Percentiles rank a stretch among this genome's conserved stretches.
Evolutionary conservation across 106 monocot genomes (phyloP).

Genomic region (Dendrobium nobile): DNA sequence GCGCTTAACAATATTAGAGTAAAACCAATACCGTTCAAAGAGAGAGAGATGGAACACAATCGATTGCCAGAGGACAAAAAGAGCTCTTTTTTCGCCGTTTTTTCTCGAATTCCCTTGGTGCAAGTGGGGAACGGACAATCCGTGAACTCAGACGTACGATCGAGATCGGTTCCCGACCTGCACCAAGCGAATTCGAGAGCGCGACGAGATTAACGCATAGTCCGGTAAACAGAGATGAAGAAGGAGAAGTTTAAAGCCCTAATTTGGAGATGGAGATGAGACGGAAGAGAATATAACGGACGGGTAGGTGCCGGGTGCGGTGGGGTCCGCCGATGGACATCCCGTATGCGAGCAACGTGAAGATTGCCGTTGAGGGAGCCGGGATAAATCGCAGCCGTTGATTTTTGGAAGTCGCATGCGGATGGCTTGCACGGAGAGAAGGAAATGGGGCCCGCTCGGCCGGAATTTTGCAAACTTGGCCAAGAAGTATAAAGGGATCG

Average conservation of each 20-base stretch:
- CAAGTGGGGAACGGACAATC: constrained; percentile 2
- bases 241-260: not conserved
- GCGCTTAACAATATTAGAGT: not conserved
- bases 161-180: constrained; percentile 11
- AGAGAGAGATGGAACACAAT: not conserved
- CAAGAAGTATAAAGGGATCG: not conserved
- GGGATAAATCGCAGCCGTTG: not conserved
- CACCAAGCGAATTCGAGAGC: constrained; percentile 15
- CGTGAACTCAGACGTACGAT: too few species aligned
- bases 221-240: not conserved
- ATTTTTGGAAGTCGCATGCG: not conserved
- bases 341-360: not conserved
- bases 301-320: not conserved
- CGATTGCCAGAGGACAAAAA: not conserved
- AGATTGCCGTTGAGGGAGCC: not conserved
- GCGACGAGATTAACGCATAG: not conserved
- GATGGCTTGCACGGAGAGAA: not conserved
- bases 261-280: not conserved
- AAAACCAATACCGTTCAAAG: not conserved
- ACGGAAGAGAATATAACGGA: not conserved
- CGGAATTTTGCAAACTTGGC: not conserved
- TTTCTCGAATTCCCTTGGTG: constrained; percentile 14
- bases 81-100: not conserved
- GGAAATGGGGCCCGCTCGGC: not conserved
- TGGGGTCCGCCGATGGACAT: not conserved